These are phyloP conservation scores for Carex sylvatica DNA, from an alignment of 202 grass and related monocot genomes.

Conservation along the genomic window DNA sequence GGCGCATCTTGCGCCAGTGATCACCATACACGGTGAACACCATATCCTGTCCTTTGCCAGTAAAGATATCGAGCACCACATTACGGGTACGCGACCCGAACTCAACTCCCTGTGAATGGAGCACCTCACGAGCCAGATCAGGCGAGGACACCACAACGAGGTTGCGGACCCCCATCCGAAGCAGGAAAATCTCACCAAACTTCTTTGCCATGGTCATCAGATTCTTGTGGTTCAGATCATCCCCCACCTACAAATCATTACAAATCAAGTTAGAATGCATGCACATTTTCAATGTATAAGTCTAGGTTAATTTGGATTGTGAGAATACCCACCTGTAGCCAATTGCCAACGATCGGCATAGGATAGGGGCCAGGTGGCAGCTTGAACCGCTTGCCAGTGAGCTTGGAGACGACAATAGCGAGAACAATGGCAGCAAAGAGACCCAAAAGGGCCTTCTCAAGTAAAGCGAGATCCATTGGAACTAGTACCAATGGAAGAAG, in stretches of 20 bases:
- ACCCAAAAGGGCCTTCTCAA: slow-evolving; percentile 78
- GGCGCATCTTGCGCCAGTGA: slow-evolving; percentile 92
- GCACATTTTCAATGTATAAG: background rate
- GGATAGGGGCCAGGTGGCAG: slow-evolving; percentile 50
- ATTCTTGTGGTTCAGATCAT: slow-evolving; percentile 82
- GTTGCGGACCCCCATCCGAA: slow-evolving; percentile 75
- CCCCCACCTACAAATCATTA: slow-evolving; percentile 40
- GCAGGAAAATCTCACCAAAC: slow-evolving; percentile 72
- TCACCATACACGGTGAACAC: slow-evolving; percentile 91
- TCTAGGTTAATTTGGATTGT: background rate
- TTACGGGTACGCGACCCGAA: slow-evolving; percentile 85
- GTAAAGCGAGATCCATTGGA: slow-evolving; percentile 51
- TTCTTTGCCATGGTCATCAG: slow-evolving; percentile 46
- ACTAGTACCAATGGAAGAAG: background rate
- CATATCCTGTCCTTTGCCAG: slow-evolving; percentile 82
- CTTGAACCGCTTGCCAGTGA: slow-evolving; percentile 52
- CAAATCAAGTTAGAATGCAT: background rate
- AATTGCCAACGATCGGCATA: slow-evolving; percentile 72
- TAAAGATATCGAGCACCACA: slow-evolving; percentile 91
- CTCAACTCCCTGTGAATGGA: slow-evolving; percentile 77
- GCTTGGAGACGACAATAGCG: slow-evolving; percentile 54
- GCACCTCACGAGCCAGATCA: slow-evolving; percentile 68
- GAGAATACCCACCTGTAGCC: slow-evolving; percentile 38
- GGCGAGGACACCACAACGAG: slow-evolving; percentile 67
- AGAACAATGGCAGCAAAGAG: slow-evolving; percentile 59